Conservation (phyloP, 2,329 filamentous ascomycete genomes). For the Orbilia blumenaviensis region DNA sequence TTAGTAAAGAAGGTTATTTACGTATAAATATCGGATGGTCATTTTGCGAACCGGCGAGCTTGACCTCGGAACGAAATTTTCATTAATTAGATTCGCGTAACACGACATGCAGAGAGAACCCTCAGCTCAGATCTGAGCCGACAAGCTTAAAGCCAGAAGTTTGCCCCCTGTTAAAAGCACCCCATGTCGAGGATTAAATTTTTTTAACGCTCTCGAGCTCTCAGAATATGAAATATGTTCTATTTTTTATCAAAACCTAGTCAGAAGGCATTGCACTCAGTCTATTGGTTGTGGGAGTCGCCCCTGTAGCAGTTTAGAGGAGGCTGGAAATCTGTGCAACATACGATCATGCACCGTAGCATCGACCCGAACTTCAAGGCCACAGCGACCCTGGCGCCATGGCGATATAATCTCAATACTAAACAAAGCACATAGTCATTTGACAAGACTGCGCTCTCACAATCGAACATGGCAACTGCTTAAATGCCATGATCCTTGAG, state of each 20-base stretch:
- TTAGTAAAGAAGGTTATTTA: background rate
- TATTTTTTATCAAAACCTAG: conserved; percentile 13
- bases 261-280: background rate
- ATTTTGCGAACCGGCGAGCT: background rate
- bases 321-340: conserved; percentile 22
- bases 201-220: no score
- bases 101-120: background rate
- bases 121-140: background rate
- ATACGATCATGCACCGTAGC: no score
- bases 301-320: background rate
- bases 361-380: background rate
- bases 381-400: background rate
- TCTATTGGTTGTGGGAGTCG: background rate
- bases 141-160: background rate
- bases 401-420: no score
- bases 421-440: no score
- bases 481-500: background rate
- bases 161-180: background rate
- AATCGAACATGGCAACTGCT: background rate
- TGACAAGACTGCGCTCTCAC: background rate
- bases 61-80: background rate
- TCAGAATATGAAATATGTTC: background rate
- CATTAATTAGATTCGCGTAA: background rate
- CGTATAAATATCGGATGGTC: background rate
- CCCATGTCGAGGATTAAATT: background rate